phyloP scores from a whole-genome alignment of 768 basidiomycete species.

The Mycena crocata region DNA sequence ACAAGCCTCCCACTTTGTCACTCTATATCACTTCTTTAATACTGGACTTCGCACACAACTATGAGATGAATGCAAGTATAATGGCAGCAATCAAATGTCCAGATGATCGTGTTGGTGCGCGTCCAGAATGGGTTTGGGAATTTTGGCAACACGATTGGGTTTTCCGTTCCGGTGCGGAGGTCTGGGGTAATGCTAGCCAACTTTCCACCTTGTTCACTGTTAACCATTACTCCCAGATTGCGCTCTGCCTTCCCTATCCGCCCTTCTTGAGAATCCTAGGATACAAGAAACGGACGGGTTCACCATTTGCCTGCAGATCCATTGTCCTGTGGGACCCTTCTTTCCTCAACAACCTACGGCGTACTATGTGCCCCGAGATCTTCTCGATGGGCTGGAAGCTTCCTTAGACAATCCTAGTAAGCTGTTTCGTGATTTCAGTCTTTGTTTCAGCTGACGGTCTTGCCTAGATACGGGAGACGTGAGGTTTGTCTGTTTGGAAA shows the following conservation, averaged over 20 bases:
- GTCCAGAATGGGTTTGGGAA: constrained; percentile 82
- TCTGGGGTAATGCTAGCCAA: constrained; percentile 64
- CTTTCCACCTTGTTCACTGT: neutral
- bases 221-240: constrained; percentile 57
- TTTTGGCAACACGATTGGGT: constrained; percentile 77
- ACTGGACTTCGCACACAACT: constrained; percentile 70
- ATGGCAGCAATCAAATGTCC: constrained; percentile 79
- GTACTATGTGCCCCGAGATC: constrained; percentile 72
- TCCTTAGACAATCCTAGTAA: constrained; percentile 79
- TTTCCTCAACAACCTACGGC: constrained; percentile 75
- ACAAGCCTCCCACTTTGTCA: constrained; percentile 58
- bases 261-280: constrained; percentile 67
- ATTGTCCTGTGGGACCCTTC: constrained; percentile 67
- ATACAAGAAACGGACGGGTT: constrained; percentile 75
- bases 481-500: constrained; percentile 78
- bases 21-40: constrained; percentile 76
- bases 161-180: constrained; percentile 77
- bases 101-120: constrained; percentile 67
- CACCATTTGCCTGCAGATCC: constrained; percentile 80
- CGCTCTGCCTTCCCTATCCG: constrained; percentile 70
- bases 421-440: constrained; percentile 36
- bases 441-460: neutral
- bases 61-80: constrained; percentile 73
- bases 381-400: constrained; percentile 76
- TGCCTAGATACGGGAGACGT: constrained; percentile 78